Conservation (phyloP, 331 rosid genomes). For the Ulmus americana region DNA sequence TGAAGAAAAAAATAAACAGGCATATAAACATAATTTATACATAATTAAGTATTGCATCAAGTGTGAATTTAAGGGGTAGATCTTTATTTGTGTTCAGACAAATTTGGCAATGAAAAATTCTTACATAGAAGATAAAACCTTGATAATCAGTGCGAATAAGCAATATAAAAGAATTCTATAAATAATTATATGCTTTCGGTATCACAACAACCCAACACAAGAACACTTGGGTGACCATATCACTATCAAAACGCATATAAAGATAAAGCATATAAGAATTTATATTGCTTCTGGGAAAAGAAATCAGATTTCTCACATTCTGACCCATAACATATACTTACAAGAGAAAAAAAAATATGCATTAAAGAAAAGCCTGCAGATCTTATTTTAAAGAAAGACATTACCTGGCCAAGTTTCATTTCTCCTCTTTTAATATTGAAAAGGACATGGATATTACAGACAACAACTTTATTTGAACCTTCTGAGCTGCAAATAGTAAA, state of each 20-base stretch:
- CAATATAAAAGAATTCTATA: background rate
- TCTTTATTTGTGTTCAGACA: background rate
- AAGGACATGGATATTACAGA: slow-evolving; percentile 86
- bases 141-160: background rate
- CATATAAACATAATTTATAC: slow-evolving; percentile 17
- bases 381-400: slow-evolving; percentile 16
- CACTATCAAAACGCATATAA: background rate
- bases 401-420: slow-evolving; percentile 94
- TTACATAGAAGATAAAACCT: background rate
- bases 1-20: slow-evolving; percentile 13
- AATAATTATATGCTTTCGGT: background rate
- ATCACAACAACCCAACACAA: background rate
- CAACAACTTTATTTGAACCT: slow-evolving; percentile 53
- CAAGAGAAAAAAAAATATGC: background rate
- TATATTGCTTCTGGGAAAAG: slow-evolving; percentile 1
- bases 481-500: slow-evolving; percentile 39
- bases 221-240: no score
- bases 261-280: background rate
- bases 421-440: slow-evolving; percentile 90
- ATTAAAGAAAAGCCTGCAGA: background rate
- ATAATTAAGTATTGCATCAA: slow-evolving; percentile 21
- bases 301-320: background rate
- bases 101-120: background rate
- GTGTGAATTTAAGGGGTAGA: slow-evolving; percentile 12
- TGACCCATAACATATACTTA: background rate